Evolutionary conservation across 164 flowering plant genomes (phyloP).

Genomic region (Chloranthus sessilifolius): DNA sequence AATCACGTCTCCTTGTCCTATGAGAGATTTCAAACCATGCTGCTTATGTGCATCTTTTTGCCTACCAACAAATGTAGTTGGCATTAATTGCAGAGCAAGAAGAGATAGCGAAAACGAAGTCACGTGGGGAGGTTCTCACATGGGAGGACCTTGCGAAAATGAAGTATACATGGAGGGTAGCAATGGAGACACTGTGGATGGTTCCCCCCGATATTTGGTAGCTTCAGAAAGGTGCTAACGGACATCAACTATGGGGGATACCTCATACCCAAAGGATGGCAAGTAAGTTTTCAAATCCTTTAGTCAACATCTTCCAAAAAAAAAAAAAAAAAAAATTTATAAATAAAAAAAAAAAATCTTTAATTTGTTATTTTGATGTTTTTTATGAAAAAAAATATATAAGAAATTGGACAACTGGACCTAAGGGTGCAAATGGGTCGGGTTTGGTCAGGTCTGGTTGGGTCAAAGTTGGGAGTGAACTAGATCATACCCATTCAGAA

Average conservation of each 20-base stretch:
- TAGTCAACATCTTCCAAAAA: too few relatives aligned
- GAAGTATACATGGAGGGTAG: slow-evolving; percentile 79
- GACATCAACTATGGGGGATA: slow-evolving; percentile 57
- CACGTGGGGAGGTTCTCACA: slow-evolving; percentile 37
- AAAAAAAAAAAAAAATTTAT: too few relatives aligned
- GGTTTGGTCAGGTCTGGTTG: too few relatives aligned
- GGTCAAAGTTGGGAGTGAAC: too few relatives aligned
- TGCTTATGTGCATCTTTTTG: background rate
- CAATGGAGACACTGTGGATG: slow-evolving; percentile 42
- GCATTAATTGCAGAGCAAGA: slow-evolving; percentile 32
- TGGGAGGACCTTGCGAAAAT: slow-evolving; percentile 71
- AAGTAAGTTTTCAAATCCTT: slow-evolving; percentile 35
- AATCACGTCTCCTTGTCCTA: too few relatives aligned
- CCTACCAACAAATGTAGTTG: too few relatives aligned
- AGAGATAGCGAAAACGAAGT: slow-evolving; percentile 26
- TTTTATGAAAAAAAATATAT: too few relatives aligned
- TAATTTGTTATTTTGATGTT: background rate
- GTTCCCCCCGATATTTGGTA: slow-evolving; percentile 50
- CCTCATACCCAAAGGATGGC: slow-evolving; percentile 70
- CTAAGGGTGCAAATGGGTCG: too few relatives aligned
- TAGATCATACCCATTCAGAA: too few relatives aligned
- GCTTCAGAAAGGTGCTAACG: slow-evolving; percentile 42
- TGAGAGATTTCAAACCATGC: background rate
- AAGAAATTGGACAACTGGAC: too few relatives aligned
- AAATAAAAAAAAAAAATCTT: too few relatives aligned